Evolutionary conservation across 2,329 filamentous ascomycete genomes (phyloP).

Genomic region (Coniochaeta pulveracea): DNA sequence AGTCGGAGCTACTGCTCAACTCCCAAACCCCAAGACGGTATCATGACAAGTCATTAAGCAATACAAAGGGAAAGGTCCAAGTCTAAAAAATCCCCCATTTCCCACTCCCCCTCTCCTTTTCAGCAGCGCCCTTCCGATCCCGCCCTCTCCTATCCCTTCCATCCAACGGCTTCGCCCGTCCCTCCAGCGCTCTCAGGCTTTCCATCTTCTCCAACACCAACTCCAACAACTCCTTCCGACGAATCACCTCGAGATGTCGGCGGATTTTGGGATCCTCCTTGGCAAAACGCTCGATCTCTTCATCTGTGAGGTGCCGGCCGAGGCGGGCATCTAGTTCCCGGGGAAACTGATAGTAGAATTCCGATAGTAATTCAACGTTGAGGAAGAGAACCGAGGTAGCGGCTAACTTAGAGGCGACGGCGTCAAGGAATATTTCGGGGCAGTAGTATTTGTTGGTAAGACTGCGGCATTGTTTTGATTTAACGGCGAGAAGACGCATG

Average conservation of each 20-base stretch:
- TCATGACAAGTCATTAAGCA: slow-evolving; percentile 3
- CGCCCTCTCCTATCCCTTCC: too few relatives aligned
- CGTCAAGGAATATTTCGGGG: slow-evolving; percentile 94
- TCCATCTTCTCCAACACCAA: slow-evolving; percentile 95
- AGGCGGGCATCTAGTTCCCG: slow-evolving; percentile 81
- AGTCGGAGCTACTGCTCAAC: too few relatives aligned
- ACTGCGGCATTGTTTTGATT: slow-evolving; percentile 77
- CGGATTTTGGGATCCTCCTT: slow-evolving; percentile 86
- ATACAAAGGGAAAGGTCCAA: slow-evolving; percentile 1
- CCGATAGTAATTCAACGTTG: slow-evolving; percentile 89
- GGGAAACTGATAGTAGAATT: slow-evolving; percentile 97
- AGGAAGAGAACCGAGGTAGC: slow-evolving; percentile 93
- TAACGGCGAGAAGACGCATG: slow-evolving; percentile 78
- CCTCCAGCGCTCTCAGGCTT: slow-evolving; percentile 72
- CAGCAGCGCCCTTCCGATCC: slow-evolving; percentile 1
- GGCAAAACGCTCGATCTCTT: slow-evolving; percentile 81
- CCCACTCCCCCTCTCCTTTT: slow-evolving; percentile 3
- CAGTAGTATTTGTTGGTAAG: slow-evolving; percentile 92
- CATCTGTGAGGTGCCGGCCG: slow-evolving; percentile 65
- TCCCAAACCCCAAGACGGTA: slow-evolving; percentile 1
- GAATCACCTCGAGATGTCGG: slow-evolving; percentile 82
- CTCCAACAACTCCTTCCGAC: slow-evolving; percentile 84
- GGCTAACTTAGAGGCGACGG: slow-evolving; percentile 88
- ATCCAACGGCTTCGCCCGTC: too few relatives aligned
- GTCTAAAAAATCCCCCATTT: neutral